Percentiles rank a stretch among this genome's conserved stretches.
These are phyloP conservation scores for Didymellaceae sp. DNA, from an alignment of 2,329 filamentous ascomycete species.

Conservation along the genomic window DNA sequence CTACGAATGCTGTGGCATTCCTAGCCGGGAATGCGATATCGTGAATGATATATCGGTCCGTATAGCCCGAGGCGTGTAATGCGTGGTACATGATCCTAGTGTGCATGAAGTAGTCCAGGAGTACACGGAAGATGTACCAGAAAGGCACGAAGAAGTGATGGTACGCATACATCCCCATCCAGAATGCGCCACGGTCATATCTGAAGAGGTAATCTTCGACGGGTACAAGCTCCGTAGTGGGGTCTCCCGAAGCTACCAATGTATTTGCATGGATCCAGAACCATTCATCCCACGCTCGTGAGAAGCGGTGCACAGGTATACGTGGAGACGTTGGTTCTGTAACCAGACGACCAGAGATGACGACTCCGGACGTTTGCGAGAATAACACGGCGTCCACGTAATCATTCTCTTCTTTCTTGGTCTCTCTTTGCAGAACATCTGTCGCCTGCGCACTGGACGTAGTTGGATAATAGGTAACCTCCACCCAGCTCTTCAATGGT, in stretches of 20 bases:
- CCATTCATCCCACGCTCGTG: constrained; percentile 68
- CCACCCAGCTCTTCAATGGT: constrained; percentile 62
- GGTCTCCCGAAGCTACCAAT: constrained; percentile 11
- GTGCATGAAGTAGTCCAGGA: constrained; percentile 67
- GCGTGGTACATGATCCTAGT: constrained; percentile 69
- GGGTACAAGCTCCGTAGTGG: constrained; percentile 52
- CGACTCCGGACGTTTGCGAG: constrained; percentile 59
- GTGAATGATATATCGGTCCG: constrained; percentile 65
- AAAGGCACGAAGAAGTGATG: constrained; percentile 67
- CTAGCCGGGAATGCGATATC: constrained; percentile 65
- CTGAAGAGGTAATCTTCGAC: constrained; percentile 65
- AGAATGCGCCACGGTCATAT: constrained; percentile 70
- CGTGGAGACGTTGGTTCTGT: constrained; percentile 47
- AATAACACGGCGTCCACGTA: constrained; percentile 74
- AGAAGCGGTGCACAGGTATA: constrained; percentile 55
- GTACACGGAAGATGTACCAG: constrained; percentile 63
- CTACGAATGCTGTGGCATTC: constrained; percentile 58
- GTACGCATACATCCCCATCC: constrained; percentile 67
- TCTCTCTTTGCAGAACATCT: constrained; percentile 55
- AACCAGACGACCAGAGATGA: constrained; percentile 66
- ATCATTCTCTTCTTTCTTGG: constrained; percentile 55
- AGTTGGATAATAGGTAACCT: constrained; percentile 66
- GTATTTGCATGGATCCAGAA: constrained; percentile 70
- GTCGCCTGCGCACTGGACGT: constrained; percentile 59
- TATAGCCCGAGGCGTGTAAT: constrained; percentile 63